phyloP scores from a whole-genome alignment of 768 basidiomycete genomes.

The Boletus rubescentipes region DNA sequence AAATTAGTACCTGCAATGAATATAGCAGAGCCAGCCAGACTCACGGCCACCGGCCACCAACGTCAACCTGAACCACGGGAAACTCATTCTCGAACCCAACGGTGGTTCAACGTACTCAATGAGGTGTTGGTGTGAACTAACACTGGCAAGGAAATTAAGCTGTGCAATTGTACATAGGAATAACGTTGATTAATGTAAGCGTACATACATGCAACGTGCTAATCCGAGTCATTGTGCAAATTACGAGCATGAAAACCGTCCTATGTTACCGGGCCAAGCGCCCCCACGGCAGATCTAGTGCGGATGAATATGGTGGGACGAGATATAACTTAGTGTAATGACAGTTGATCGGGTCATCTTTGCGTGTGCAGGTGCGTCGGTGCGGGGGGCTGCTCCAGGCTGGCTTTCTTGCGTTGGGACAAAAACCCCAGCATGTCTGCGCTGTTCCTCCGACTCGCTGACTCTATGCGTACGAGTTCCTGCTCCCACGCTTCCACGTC shows the following conservation, averaged over 20 bases:
- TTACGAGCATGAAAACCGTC: constrained; percentile 5
- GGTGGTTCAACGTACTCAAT: not conserved
- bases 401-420: constrained; percentile 28
- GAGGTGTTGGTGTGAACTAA: not conserved
- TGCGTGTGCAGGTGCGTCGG: constrained; percentile 22
- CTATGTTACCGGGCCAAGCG: constrained; percentile 7
- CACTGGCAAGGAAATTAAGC: constrained; percentile 4
- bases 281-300: constrained; percentile 12
- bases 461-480: constrained; percentile 71
- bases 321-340: constrained; percentile 12
- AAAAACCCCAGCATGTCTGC: constrained; percentile 36
- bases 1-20: constrained; percentile 8
- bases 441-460: constrained; percentile 49
- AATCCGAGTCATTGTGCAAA: constrained; percentile 7
- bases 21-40: constrained; percentile 26
- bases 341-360: constrained; percentile 18
- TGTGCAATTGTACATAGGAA: too few species aligned
- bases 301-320: not conserved
- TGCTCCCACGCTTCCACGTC: constrained; percentile 73
- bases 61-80: constrained; percentile 59
- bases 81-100: constrained; percentile 36
- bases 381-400: constrained; percentile 22
- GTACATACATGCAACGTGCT: constrained; percentile 10
- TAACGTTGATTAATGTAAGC: constrained; percentile 16
- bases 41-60: constrained; percentile 46